Conservation (phyloP, 495 filamentous ascomycete species). For the Aspergillus diversus region DNA sequence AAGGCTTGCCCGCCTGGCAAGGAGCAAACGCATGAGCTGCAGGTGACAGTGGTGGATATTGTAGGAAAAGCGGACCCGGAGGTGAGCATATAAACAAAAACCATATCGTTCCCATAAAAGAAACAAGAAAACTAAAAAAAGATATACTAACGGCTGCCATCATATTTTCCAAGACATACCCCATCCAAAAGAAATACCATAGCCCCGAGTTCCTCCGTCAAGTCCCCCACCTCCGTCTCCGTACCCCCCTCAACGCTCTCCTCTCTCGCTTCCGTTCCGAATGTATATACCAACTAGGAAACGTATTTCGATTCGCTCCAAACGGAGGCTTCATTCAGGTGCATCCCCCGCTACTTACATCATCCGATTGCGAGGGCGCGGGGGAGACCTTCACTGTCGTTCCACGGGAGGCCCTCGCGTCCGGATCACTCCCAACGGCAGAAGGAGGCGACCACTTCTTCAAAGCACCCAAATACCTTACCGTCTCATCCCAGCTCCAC, state of each 20-base stretch:
- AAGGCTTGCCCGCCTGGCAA: slow-evolving; percentile 68
- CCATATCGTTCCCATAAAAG: neutral
- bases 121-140: neutral
- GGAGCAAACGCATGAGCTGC: slow-evolving; percentile 78
- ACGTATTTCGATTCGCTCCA: slow-evolving; percentile 64
- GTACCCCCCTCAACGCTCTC: slow-evolving; percentile 78
- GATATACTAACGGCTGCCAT: neutral
- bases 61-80: slow-evolving; percentile 77
- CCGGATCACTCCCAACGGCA: slow-evolving; percentile 23
- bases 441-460: slow-evolving; percentile 67
- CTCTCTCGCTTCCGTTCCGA: slow-evolving; percentile 85
- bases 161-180: slow-evolving; percentile 66
- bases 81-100: slow-evolving; percentile 52
- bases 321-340: slow-evolving; percentile 76
- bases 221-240: slow-evolving; percentile 84
- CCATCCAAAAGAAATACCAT: slow-evolving; percentile 93
- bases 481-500: slow-evolving; percentile 93
- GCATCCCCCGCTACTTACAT: slow-evolving; percentile 92
- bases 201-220: slow-evolving; percentile 85
- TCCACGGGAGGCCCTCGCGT: slow-evolving; percentile 37
- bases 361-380: slow-evolving; percentile 96
- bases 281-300: slow-evolving; percentile 74
- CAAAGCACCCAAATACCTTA: slow-evolving; percentile 88
- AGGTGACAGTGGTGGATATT: slow-evolving; percentile 66
- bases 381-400: slow-evolving; percentile 89